A percentile compares a stretch with the other conserved stretches of the same genome.
phyloP scores from a whole-genome alignment of 257 asterid species.

The Capsicum baccatum region DNA sequence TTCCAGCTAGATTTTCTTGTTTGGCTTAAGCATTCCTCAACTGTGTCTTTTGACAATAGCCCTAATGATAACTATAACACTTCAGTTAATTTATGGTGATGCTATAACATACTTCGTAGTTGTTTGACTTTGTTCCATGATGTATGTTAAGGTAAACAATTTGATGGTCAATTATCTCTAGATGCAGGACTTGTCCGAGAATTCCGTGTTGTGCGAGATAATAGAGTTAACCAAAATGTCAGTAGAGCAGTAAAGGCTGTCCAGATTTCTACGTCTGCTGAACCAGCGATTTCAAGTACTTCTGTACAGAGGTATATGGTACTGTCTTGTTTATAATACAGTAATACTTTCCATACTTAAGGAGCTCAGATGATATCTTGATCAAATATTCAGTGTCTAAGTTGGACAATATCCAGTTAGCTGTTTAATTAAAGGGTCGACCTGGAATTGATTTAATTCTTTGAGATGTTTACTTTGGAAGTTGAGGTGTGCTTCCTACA shows the following conservation, averaged over 20 bases:
- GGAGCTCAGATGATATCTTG: not conserved
- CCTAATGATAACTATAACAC: not conserved
- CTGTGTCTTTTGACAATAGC: not conserved
- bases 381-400: not conserved
- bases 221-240: slow-evolving; percentile 68
- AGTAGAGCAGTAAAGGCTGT: slow-evolving; percentile 56
- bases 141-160: not conserved
- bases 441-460: not conserved
- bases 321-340: not conserved
- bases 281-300: slow-evolving; percentile 43
- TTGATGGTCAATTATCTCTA: slow-evolving; percentile 35
- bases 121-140: slow-evolving; percentile 7
- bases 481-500: not conserved
- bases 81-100: slow-evolving; percentile 12
- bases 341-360: not conserved
- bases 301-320: slow-evolving; percentile 54
- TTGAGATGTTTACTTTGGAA: not conserved
- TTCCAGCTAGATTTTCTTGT: not conserved
- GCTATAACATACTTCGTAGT: not conserved
- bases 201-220: slow-evolving; percentile 94
- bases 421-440: not conserved
- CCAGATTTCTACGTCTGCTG: slow-evolving; percentile 55
- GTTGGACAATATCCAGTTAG: not conserved
- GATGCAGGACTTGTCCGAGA: slow-evolving; percentile 72
- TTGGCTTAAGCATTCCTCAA: not conserved